Conservation (phyloP, 2,329 filamentous ascomycete species). For the Fusarium domesticum region DNA sequence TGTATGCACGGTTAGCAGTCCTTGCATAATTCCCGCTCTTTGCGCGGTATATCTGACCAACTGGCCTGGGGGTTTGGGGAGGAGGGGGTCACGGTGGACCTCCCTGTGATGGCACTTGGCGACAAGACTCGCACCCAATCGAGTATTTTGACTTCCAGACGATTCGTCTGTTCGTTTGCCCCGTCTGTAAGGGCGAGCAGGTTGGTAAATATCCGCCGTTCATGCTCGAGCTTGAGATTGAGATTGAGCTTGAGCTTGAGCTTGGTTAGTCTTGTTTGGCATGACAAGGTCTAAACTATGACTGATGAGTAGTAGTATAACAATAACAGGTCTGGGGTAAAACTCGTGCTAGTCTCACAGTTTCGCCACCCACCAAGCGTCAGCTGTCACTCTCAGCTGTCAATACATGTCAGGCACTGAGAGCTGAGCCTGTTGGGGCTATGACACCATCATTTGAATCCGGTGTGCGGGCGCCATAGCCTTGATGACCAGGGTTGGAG, state of each 20-base stretch:
- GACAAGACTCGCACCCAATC: too few relatives aligned
- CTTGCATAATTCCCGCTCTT: constrained; percentile 12
- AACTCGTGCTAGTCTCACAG: too few relatives aligned
- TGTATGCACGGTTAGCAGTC: constrained; percentile 13
- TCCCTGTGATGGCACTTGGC: too few relatives aligned
- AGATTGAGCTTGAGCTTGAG: too few relatives aligned
- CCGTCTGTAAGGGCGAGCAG: too few relatives aligned
- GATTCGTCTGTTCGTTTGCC: not conserved
- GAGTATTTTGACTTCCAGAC: constrained; percentile 3
- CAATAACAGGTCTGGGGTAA: too few relatives aligned
- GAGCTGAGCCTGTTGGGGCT: not conserved
- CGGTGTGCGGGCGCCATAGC: not conserved
- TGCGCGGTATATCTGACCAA: not conserved
- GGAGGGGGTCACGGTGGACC: constrained; percentile 5
- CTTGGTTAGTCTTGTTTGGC: too few relatives aligned
- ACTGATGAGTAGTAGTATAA: too few relatives aligned
- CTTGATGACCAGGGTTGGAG: not conserved
- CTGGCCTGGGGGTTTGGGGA: constrained; percentile 2
- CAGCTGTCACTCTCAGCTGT: not conserved
- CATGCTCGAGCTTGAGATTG: too few relatives aligned
- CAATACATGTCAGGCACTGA: not conserved
- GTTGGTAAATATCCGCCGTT: too few relatives aligned
- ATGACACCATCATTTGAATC: not conserved
- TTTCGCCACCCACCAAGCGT: constrained; percentile 1
- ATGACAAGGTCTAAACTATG: too few relatives aligned